A percentile compares a stretch with the other conserved stretches of the same genome.
These are phyloP conservation scores for Mangifera indica DNA, from an alignment of 345 rosid species.

Conservation along the genomic window DNA sequence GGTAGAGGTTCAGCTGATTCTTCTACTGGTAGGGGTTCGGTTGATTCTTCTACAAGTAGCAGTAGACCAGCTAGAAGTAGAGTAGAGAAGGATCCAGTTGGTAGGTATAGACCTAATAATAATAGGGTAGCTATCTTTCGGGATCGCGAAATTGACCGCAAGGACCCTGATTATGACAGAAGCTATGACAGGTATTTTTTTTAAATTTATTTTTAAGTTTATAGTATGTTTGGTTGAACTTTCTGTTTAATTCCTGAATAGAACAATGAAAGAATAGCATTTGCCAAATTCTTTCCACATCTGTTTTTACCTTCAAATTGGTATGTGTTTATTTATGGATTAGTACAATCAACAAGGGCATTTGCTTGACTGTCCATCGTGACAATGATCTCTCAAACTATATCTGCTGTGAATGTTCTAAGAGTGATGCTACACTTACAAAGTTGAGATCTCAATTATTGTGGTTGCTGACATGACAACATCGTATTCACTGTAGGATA, in stretches of 20 bases:
- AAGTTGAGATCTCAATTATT: too few species aligned
- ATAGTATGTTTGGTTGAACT: neutral
- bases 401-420: too few species aligned
- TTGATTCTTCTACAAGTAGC: conserved; percentile 55
- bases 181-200: conserved; percentile 60
- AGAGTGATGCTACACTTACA: too few species aligned
- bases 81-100: conserved; percentile 58
- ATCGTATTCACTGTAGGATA: too few species aligned
- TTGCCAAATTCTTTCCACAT: too few species aligned
- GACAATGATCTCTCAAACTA: too few species aligned
- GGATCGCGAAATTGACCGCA: conserved; percentile 69
- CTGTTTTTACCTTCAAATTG: neutral
- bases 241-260: conserved; percentile 1
- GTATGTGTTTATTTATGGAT: neutral
- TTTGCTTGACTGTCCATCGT: too few species aligned
- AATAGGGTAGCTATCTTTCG: conserved; percentile 76
- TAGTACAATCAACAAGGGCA: neutral
- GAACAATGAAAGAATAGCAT: neutral
- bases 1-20: conserved; percentile 10
- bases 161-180: conserved; percentile 84
- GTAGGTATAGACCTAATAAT: conserved; percentile 50
- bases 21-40: conserved; percentile 16
- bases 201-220: neutral
- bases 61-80: conserved; percentile 55
- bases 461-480: too few species aligned